A percentile compares a stretch with the other conserved stretches of the same genome.
phyloP scores from a whole-genome alignment of 192 early-diverging fungal genomes.

The Coemansia sp. region DNA sequence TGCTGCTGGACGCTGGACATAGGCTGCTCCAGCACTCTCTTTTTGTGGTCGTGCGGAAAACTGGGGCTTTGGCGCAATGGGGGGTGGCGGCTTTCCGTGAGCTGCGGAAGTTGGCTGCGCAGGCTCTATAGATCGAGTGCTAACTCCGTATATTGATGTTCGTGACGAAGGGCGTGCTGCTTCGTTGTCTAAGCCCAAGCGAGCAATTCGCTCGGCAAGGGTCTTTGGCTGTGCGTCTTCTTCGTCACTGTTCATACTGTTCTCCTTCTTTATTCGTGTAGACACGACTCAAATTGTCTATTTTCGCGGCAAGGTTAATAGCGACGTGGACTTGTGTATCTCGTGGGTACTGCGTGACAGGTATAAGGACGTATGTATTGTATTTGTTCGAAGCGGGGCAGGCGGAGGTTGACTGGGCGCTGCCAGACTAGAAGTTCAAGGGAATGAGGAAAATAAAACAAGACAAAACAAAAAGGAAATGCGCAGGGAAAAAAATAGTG shows the following conservation, averaged over 20 bases:
- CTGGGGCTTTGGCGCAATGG: constrained; percentile 23
- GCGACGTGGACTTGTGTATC: too few species aligned
- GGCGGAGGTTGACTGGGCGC: too few species aligned
- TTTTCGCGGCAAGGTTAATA: background rate
- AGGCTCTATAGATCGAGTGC: background rate
- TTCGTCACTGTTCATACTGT: constrained; percentile 33
- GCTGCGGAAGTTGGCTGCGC: background rate
- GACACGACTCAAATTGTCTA: too few species aligned
- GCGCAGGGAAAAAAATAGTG: background rate
- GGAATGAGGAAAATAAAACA: background rate
- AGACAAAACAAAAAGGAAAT: constrained; percentile 7
- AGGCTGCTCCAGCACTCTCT: background rate
- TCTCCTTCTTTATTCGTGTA: background rate
- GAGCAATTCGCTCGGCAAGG: constrained; percentile 52
- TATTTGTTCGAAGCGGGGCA: too few species aligned
- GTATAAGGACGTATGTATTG: too few species aligned
- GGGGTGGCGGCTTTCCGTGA: constrained; percentile 16
- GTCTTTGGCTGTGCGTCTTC: constrained; percentile 49
- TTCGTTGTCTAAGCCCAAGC: constrained; percentile 35
- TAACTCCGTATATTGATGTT: constrained; percentile 1
- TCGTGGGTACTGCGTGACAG: too few species aligned
- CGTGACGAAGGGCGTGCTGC: constrained; percentile 20
- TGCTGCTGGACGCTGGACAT: background rate
- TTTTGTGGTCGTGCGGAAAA: constrained; percentile 8
- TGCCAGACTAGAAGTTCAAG: background rate